Conservation (phyloP, 768 basidiomycete genomes). For the Neoboletus magnificus region DNA sequence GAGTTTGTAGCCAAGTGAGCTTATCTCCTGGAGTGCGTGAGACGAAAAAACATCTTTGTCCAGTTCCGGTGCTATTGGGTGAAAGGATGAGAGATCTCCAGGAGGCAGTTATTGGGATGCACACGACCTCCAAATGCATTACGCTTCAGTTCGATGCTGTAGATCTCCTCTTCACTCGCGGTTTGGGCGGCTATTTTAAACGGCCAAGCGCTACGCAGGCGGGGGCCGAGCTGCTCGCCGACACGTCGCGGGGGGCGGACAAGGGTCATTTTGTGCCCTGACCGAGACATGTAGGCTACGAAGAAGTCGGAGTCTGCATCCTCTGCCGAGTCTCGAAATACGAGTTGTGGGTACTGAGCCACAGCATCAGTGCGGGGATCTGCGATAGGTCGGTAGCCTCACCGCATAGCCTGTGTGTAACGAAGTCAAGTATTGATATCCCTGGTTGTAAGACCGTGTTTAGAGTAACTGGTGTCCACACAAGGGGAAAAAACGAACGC, state of each 20-base stretch:
- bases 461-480: conserved; percentile 8
- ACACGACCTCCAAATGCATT: conserved; percentile 34
- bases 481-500: conserved; percentile 39
- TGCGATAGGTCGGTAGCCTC: conserved; percentile 13
- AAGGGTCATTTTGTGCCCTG: conserved; percentile 52
- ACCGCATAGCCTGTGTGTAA: conserved; percentile 56
- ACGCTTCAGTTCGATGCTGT: conserved; percentile 55
- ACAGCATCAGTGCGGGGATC: conserved; percentile 10
- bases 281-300: conserved; percentile 58
- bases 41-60: conserved; percentile 57
- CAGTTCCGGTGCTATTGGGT: conserved; percentile 37
- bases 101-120: background rate
- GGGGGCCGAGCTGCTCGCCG: conserved; percentile 36
- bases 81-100: conserved; percentile 1
- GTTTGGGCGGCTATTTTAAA: conserved; percentile 41
- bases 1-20: conserved; percentile 54
- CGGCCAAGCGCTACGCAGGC: conserved; percentile 41
- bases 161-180: conserved; percentile 47
- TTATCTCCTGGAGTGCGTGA: conserved; percentile 60
- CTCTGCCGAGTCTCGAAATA: conserved; percentile 55
- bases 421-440: conserved; percentile 67
- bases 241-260: conserved; percentile 41
- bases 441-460: conserved; percentile 39
- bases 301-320: conserved; percentile 59
- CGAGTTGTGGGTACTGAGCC: conserved; percentile 56